A percentile compares a stretch with the other conserved stretches of the same genome.
Conservation (phyloP, 495 filamentous ascomycete genomes). For the Penicillium bovifimosum region DNA sequence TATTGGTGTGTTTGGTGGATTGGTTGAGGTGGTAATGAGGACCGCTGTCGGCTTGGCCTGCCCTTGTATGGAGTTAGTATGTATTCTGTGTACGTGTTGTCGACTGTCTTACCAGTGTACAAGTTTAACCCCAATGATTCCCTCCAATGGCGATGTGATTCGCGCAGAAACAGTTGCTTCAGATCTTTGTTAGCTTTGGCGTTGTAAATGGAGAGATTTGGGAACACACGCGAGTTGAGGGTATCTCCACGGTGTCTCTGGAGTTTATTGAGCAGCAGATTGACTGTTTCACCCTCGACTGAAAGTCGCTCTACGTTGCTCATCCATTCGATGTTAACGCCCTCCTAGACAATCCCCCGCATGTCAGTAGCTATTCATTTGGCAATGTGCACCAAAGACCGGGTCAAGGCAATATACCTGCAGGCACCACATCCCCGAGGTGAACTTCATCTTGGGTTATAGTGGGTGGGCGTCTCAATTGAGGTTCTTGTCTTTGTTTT, state of each 20-base stretch:
- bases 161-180: conserved; percentile 27
- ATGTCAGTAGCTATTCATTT: background rate
- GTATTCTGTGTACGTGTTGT: background rate
- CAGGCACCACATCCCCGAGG: conserved; percentile 41
- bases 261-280: conserved; percentile 38
- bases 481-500: background rate
- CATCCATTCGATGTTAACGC: conserved; percentile 43
- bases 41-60: conserved; percentile 43
- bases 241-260: conserved; percentile 51
- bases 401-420: conserved; percentile 19
- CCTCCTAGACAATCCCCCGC: conserved; percentile 20
- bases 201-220: background rate
- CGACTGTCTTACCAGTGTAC: conserved; percentile 54
- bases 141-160: conserved; percentile 51
- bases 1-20: conserved; percentile 34
- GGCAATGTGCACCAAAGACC: background rate
- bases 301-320: conserved; percentile 41
- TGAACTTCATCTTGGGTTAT: conserved; percentile 39
- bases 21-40: conserved; percentile 62
- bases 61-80: conserved; percentile 25
- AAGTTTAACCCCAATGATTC: conserved; percentile 56
- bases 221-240: conserved; percentile 47
- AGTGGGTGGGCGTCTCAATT: background rate
- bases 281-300: conserved; percentile 31
- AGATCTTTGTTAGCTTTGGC: background rate